Percentiles rank a stretch among this genome's conserved stretches.
Evolutionary conservation across 257 asterid genomes (phyloP).

Genomic region (Datura wrightii): DNA sequence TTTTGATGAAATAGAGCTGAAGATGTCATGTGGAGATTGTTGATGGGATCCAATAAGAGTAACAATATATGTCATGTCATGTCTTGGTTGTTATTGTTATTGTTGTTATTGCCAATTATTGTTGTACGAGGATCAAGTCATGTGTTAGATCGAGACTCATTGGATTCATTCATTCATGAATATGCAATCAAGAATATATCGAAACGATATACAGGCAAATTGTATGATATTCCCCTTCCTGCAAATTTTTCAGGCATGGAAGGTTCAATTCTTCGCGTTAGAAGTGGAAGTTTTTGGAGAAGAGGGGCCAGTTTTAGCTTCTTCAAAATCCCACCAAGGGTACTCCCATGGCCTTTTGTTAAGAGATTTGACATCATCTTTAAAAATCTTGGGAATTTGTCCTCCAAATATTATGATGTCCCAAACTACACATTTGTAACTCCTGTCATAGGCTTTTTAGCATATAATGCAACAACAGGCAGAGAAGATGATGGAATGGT

Average conservation of each 20-base stretch:
- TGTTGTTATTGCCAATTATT: constrained; percentile 32
- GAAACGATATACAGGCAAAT: constrained; percentile 54
- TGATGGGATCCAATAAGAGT: constrained; percentile 60
- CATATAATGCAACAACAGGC: constrained; percentile 53
- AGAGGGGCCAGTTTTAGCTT: constrained; percentile 54
- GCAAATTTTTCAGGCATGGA: constrained; percentile 58
- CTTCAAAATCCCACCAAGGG: constrained; percentile 54
- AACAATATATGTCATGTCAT: constrained; percentile 35
- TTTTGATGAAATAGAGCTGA: constrained; percentile 35
- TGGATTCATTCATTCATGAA: constrained; percentile 59
- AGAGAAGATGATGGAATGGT: constrained; percentile 32
- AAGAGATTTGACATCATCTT: constrained; percentile 65
- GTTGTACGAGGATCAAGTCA: constrained; percentile 42
- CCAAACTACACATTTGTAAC: constrained; percentile 57
- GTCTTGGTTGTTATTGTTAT: constrained; percentile 25
- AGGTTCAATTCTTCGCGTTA: constrained; percentile 55
- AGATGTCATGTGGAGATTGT: constrained; percentile 32
- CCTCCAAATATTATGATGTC: constrained; percentile 61
- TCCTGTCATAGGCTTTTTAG: constrained; percentile 73
- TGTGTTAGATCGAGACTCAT: constrained; percentile 44
- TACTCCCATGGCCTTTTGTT: constrained; percentile 59
- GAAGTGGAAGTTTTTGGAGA: constrained; percentile 54
- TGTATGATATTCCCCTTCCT: constrained; percentile 62
- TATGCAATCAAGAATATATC: constrained; percentile 44
- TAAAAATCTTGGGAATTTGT: constrained; percentile 72